Evolutionary conservation across 441 rosid genomes (phyloP), one percentile per base, ranked within the genome.

Genomic region (Hura crepitans): DNA sequence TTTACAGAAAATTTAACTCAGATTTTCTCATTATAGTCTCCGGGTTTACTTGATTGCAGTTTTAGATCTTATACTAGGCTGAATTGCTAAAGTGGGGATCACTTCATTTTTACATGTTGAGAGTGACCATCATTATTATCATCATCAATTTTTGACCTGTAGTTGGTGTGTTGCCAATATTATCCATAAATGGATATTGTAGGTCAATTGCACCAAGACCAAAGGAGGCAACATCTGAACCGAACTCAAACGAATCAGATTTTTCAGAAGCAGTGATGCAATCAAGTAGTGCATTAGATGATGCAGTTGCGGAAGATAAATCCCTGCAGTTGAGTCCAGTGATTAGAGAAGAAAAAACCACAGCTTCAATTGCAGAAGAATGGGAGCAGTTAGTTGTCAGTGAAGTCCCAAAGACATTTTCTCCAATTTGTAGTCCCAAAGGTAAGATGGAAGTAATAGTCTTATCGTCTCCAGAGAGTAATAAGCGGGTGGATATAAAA

Each of bases 351-450:
- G 89, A 78, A 55, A 75, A 75, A 80, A 78, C 74, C 60, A 66
- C 79, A 57, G 72, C 81, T 69, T 79, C 82, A 20, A 84, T 86
- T 58, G 76, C 88, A 39, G 90, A 93, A 76, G 98, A 93, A 84
- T 89, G 98, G 97, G 94, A 89, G 77, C 93, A 83, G 75, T 81
- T 93, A 54, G 85, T 89, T 72, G 89, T 87, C 66, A 81, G 65
- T 57, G 97, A 83, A 77, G 73, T 67, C 77, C 85, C 80, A 42
- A 73, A 64, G 60, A 77, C 71, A 73, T 72, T 72, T 74, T 80
- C 85, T 75, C 88, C 96, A 50, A 72, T 81, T 31, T 76, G 77
- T 68, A 37, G 53, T 72, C 64, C 87, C 60, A 81, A 82, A 73
- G 64, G 81, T 50, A 82, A 78, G 75, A 68, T 73, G 69, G 77